Conservation (phyloP, 768 basidiomycete genomes). For the Amanita fuliginea region DNA sequence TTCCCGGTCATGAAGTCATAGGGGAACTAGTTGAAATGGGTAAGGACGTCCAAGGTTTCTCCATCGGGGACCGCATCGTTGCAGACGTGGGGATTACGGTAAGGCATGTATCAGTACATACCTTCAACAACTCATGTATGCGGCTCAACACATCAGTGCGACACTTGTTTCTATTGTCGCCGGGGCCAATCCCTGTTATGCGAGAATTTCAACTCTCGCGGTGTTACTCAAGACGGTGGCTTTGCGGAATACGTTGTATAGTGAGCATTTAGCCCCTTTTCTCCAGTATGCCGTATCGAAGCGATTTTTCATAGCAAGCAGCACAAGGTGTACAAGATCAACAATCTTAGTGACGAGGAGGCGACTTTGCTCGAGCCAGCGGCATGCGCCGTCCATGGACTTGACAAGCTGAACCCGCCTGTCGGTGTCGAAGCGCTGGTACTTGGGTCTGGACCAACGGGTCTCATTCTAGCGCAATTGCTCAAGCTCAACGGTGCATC, state of each 20-base stretch:
- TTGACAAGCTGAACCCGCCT: constrained; percentile 75
- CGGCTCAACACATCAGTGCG: constrained; percentile 42
- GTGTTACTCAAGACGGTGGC: constrained; percentile 74
- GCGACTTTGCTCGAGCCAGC: constrained; percentile 85
- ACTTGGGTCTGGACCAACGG: constrained; percentile 83
- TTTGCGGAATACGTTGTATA: constrained; percentile 86
- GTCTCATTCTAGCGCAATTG: constrained; percentile 76
- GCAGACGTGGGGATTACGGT: constrained; percentile 65
- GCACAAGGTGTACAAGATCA: constrained; percentile 77
- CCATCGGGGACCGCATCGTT: constrained; percentile 71
- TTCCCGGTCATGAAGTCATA: constrained; percentile 69
- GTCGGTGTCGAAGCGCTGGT: constrained; percentile 81
- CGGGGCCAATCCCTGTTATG: constrained; percentile 76
- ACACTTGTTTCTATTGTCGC: constrained; percentile 79
- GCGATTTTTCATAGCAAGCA: constrained; percentile 21
- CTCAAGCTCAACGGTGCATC: constrained; percentile 80
- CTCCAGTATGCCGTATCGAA: background rate
- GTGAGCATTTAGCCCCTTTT: constrained; percentile 30
- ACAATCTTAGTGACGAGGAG: constrained; percentile 82
- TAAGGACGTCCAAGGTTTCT: constrained; percentile 69
- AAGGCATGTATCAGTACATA: constrained; percentile 27
- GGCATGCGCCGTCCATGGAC: constrained; percentile 84
- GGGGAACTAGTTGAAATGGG: constrained; percentile 67
- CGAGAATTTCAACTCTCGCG: constrained; percentile 74
- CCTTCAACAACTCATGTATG: constrained; percentile 5